phyloP scores from a whole-genome alignment of 192 early-diverging fungal species.

The Allomyces arbusculus region DNA sequence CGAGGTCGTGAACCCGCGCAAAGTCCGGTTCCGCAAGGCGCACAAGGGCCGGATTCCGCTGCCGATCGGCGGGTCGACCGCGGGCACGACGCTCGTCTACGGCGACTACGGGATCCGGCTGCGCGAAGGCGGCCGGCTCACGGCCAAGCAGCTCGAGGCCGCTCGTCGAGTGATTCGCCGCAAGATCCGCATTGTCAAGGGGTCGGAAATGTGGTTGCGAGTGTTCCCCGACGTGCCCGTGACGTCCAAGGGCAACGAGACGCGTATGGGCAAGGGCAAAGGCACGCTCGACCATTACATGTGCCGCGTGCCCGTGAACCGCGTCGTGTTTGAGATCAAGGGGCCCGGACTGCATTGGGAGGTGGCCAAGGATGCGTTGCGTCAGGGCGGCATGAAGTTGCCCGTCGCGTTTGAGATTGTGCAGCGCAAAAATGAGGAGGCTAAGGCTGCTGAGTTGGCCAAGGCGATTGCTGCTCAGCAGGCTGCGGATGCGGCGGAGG shows the following conservation, averaged over 20 bases:
- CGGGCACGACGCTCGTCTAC: slow-evolving; percentile 67
- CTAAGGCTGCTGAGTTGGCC: too few species aligned
- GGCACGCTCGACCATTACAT: slow-evolving; percentile 85
- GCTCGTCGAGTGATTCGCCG: slow-evolving; percentile 49
- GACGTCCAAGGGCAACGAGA: slow-evolving; percentile 71
- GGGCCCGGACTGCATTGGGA: slow-evolving; percentile 59
- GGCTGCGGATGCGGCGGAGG: too few species aligned
- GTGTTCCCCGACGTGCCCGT: slow-evolving; percentile 86
- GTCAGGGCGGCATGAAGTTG: slow-evolving; percentile 36
- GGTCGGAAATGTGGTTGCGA: slow-evolving; percentile 58
- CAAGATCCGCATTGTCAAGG: slow-evolving; percentile 75
- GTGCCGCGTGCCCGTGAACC: slow-evolving; percentile 66
- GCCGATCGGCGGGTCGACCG: slow-evolving; percentile 60
- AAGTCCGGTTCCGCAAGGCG: slow-evolving; percentile 55
- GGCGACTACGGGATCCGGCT: slow-evolving; percentile 87
- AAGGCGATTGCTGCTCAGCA: too few species aligned
- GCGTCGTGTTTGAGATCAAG: slow-evolving; percentile 73
- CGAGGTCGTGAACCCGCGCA: slow-evolving; percentile 48
- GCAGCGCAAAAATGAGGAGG: slow-evolving; percentile 3
- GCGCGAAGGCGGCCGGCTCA: slow-evolving; percentile 58
- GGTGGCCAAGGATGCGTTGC: slow-evolving; percentile 54
- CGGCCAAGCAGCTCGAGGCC: slow-evolving; percentile 63
- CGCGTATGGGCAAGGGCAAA: slow-evolving; percentile 96
- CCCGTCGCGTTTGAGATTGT: slow-evolving; percentile 53
- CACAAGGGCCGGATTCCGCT: slow-evolving; percentile 72